Conservation (phyloP, 164 flowering plant species). For the Pachysandra terminalis region DNA sequence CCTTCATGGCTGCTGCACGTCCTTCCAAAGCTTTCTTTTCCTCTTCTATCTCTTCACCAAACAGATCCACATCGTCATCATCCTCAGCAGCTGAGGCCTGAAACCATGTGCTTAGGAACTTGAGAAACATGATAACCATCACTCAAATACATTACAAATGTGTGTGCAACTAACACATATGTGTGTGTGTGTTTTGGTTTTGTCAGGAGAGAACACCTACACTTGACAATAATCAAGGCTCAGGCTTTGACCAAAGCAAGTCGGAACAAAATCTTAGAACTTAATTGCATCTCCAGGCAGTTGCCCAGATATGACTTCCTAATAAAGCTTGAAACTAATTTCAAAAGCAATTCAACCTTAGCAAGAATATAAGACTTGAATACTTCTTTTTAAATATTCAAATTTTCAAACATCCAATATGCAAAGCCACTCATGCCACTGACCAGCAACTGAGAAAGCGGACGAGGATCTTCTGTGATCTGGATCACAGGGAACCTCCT, state of each 20-base stretch:
- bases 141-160: neutral
- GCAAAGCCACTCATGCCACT: neutral
- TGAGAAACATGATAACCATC: neutral
- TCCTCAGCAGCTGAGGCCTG: constrained; percentile 63
- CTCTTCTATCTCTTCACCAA: constrained; percentile 98
- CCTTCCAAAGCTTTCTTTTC: constrained; percentile 96
- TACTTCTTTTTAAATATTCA: neutral
- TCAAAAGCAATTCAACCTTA: too few species aligned
- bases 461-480: too few species aligned
- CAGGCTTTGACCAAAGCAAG: too few species aligned
- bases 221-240: too few species aligned
- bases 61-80: constrained; percentile 84
- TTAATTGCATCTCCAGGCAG: too few species aligned
- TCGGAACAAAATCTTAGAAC: too few species aligned
- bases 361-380: neutral
- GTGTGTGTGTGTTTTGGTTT: too few species aligned
- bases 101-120: constrained; percentile 9
- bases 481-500: too few species aligned
- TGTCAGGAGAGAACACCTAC: too few species aligned
- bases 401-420: neutral
- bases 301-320: too few species aligned
- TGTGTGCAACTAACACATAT: too few species aligned
- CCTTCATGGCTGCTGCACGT: constrained; percentile 79
- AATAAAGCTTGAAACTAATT: too few species aligned
- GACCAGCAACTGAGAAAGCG: neutral